Evolutionary conservation across 1,284 basidiomycete species (phyloP), one percentile per base, ranked within the genome.

Genomic region (Moesziomyces antarcticus): DNA sequence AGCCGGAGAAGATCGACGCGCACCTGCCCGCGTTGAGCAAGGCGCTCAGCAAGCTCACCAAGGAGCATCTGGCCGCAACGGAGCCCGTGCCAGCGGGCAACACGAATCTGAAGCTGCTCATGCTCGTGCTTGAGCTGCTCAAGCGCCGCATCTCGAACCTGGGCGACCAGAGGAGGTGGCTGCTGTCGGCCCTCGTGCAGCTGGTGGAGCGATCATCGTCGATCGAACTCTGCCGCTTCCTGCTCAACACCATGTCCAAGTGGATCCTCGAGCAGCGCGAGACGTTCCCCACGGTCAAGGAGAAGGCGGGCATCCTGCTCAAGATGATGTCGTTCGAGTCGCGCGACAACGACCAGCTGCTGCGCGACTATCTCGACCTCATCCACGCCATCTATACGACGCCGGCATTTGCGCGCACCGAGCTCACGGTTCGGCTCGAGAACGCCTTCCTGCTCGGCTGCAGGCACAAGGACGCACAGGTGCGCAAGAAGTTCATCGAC

Each of bases 361-460:
- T 93, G 85, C 89, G 91, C 62, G 89, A 91, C 51, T 99, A 94
- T 83, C 87, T 99, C 64, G 91, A 93, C 69, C 88, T 99, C 59
- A 92, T 99, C 69, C 92, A 93, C 81, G 92, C 95, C 75, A 95
- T 99, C 79, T 99, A 98, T 86, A 92, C 91, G 10, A 92, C 94
- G 47, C 91, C 93, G 3, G 86, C 87, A 5, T 87, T 99, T 41
- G 90, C 93, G 21, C 90, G 95, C 51, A 97, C 93, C 63, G 97
- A 99, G 77, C 87, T 99, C 63, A 99, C 97, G 0, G 91, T 93
- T 51, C 90, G 94, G 16, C 88, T 99, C 21, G 97, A 99, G 82
- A 91, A 92, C 30, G 91, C 94, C 0, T 99, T 99, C 87, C 87
- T 99, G 41, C 87, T 98, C 27, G 97, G 97, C 5, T 96, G 93